Conservation (phyloP, 768 basidiomycete genomes). For the Rubroboletus satanas region DNA sequence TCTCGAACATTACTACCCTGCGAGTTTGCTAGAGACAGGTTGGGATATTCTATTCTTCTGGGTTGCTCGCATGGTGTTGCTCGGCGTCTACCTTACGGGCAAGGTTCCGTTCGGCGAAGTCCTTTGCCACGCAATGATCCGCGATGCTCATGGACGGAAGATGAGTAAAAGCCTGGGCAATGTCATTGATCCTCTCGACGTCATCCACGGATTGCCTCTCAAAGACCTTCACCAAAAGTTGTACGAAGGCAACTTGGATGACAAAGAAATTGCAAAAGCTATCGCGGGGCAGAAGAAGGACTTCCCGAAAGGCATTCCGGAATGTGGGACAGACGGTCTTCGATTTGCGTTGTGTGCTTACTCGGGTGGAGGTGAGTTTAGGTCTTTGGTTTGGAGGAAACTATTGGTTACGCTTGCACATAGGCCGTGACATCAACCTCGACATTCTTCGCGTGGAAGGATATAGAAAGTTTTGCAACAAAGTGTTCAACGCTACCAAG, state of each 20-base stretch:
- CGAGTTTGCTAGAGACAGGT: constrained; percentile 91
- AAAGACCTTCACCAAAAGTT: constrained; percentile 83
- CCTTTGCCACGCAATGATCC: constrained; percentile 97
- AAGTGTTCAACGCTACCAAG: constrained; percentile 98
- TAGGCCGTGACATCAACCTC: constrained; percentile 95
- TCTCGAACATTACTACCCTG: constrained; percentile 78
- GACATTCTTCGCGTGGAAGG: constrained; percentile 96
- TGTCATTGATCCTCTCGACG: constrained; percentile 94
- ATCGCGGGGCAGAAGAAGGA: constrained; percentile 97
- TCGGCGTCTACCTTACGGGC: constrained; percentile 85
- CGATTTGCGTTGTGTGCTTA: constrained; percentile 95
- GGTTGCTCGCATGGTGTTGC: constrained; percentile 97
- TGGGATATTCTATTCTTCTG: constrained; percentile 99
- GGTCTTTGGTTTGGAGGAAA: not conserved
- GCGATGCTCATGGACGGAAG: constrained; percentile 97
- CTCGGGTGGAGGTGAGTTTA: constrained; percentile 69
- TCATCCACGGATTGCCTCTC: constrained; percentile 80
- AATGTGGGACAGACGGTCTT: constrained; percentile 96
- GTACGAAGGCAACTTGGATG: constrained; percentile 87
- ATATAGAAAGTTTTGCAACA: constrained; percentile 99
- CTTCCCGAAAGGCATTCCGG: constrained; percentile 97
- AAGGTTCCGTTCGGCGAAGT: constrained; percentile 94
- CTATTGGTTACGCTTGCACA: not conserved
- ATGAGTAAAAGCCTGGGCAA: constrained; percentile 99
- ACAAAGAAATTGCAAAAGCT: constrained; percentile 88